phyloP scores from a whole-genome alignment of 2,329 filamentous ascomycete species.

The Sclerotinia trifoliorum region DNA sequence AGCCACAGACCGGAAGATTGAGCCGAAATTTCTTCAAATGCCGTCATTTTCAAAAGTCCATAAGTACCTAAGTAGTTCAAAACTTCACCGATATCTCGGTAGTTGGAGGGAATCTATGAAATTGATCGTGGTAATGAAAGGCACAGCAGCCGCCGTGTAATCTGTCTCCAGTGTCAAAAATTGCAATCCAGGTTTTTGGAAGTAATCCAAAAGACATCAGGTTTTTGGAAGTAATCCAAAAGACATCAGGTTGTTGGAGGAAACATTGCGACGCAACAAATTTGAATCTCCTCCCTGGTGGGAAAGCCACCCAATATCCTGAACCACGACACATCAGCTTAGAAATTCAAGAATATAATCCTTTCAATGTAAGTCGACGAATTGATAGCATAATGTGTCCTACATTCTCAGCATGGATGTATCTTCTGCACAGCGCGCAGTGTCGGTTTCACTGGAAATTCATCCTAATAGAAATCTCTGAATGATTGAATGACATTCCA shows the following conservation, averaged over 20 bases:
- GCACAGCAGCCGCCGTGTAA: constrained; percentile 14
- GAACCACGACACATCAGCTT: no score
- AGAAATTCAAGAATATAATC: neutral
- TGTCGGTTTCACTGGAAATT: neutral
- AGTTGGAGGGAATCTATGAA: neutral
- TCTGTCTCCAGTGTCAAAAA: neutral
- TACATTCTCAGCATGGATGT: neutral
- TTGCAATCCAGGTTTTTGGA: neutral
- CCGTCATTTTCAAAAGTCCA: neutral
- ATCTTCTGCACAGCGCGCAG: neutral
- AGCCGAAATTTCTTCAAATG: neutral
- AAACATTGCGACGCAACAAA: neutral
- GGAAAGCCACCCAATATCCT: neutral
- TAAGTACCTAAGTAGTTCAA: neutral
- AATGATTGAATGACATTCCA: neutral
- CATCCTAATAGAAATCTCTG: neutral
- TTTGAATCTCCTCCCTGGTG: neutral
- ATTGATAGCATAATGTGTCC: neutral
- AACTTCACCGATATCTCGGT: constrained; percentile 9
- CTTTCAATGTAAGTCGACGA: neutral
- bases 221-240: neutral
- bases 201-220: no score
- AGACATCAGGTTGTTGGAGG: neutral
- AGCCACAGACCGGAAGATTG: neutral
- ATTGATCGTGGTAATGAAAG: neutral